Conservation (phyloP, 176 grass and related monocot genomes). For the Avena insularis region DNA sequence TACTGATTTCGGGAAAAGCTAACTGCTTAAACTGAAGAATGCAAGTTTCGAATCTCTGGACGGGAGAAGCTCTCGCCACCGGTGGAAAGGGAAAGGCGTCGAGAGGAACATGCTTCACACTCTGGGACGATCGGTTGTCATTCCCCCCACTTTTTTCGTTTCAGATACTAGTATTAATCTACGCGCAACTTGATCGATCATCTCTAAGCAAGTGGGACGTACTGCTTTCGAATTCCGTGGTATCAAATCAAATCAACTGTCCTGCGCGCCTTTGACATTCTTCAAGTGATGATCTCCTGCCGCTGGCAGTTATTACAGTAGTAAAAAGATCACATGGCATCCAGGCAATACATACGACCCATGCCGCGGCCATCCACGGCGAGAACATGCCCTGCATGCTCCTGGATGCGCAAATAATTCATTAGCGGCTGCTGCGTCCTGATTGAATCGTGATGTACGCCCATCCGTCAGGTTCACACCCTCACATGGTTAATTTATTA, state of each 20-base stretch:
- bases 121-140: conserved; percentile 39
- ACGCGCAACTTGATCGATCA: conserved; percentile 28
- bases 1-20: not conserved
- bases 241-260: not conserved
- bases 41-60: conserved; percentile 46
- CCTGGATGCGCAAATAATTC: not conserved
- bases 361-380: not conserved
- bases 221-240: not conserved
- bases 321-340: not conserved
- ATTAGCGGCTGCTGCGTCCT: not conserved
- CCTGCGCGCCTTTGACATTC: not conserved
- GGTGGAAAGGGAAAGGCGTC: conserved; percentile 43
- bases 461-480: not conserved
- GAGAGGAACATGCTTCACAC: conserved; percentile 29
- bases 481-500: conserved; percentile 17
- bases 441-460: conserved; percentile 1
- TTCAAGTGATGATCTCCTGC: not conserved
- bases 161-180: not conserved
- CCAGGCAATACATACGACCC: not conserved
- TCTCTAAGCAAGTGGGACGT: conserved; percentile 12
- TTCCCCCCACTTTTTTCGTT: not conserved
- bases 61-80: conserved; percentile 22
- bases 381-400: conserved; percentile 11
- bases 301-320: not conserved
- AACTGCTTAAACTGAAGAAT: conserved; percentile 18